phyloP scores from a whole-genome alignment of 345 rosid species.

The Eucalyptus erythrocorys region DNA sequence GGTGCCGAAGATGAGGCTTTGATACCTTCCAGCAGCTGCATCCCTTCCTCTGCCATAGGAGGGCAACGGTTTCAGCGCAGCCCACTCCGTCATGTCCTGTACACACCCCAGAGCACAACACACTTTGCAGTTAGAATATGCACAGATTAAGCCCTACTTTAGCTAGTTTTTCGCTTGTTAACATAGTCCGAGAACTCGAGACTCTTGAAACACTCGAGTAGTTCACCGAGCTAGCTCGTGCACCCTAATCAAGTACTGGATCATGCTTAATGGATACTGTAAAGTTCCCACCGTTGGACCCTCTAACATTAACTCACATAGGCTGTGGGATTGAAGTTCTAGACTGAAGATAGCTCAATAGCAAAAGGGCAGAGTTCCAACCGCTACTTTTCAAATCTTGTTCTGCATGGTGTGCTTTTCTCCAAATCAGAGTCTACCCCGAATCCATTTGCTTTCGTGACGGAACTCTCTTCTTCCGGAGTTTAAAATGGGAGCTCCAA shows the following conservation, averaged over 20 bases:
- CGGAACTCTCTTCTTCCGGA: background rate
- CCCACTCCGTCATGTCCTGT: conserved; percentile 58
- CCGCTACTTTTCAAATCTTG: background rate
- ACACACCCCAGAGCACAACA: background rate
- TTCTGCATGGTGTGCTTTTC: background rate
- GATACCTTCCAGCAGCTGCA: conserved; percentile 68
- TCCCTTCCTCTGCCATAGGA: conserved; percentile 93
- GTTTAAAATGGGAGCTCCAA: background rate
- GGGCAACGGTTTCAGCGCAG: conserved; percentile 60
- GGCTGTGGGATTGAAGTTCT: background rate
- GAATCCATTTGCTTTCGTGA: background rate
- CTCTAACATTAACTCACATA: background rate
- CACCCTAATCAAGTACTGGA: background rate
- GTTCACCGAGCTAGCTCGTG: background rate
- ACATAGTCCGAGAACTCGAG: background rate
- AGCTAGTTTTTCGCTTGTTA: background rate
- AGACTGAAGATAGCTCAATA: background rate
- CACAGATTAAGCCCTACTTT: background rate
- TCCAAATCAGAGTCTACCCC: background rate
- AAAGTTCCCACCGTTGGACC: background rate
- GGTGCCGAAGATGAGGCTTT: conserved; percentile 73
- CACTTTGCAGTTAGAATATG: background rate
- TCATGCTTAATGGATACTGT: background rate
- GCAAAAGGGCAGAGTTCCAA: background rate
- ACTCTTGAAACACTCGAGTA: background rate